Evolutionary conservation across 768 basidiomycete genomes (phyloP).

Genomic region (Leccinum variicolor): DNA sequence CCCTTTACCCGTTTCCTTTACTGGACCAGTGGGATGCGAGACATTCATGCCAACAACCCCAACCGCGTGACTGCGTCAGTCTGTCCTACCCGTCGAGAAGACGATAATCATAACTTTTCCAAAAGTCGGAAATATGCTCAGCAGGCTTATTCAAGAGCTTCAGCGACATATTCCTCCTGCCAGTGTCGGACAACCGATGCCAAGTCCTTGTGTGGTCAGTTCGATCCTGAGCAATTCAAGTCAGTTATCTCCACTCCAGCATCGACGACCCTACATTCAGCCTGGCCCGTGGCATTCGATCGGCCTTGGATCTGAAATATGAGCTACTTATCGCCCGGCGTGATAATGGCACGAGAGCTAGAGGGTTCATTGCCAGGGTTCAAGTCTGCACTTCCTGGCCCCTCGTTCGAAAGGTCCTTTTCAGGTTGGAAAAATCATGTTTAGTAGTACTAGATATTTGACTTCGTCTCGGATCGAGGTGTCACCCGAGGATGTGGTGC

Average conservation of each 20-base stretch:
- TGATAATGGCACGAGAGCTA: neutral
- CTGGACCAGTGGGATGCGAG: neutral
- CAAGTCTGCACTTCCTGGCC: neutral
- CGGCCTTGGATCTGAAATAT: neutral
- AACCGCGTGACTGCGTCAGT: neutral
- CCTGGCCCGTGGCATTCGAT: neutral
- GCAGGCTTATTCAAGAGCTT: neutral
- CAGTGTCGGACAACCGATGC: too few species aligned
- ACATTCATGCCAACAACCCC: neutral
- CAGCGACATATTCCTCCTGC: neutral
- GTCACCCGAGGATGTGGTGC: neutral
- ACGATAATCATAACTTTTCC: neutral
- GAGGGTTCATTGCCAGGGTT: neutral
- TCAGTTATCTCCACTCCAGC: too few species aligned
- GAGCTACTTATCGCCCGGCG: neutral
- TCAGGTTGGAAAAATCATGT: neutral
- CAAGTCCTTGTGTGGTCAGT: neutral
- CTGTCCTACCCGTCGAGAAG: too few species aligned
- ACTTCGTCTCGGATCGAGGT: neutral
- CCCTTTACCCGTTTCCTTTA: neutral
- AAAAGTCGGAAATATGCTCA: neutral
- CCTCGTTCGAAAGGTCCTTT: neutral
- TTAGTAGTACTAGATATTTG: neutral
- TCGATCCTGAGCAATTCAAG: neutral
- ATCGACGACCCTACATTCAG: too few species aligned